Conservation (phyloP, 2,329 filamentous ascomycete genomes). For the Hypoxylon sp. region DNA sequence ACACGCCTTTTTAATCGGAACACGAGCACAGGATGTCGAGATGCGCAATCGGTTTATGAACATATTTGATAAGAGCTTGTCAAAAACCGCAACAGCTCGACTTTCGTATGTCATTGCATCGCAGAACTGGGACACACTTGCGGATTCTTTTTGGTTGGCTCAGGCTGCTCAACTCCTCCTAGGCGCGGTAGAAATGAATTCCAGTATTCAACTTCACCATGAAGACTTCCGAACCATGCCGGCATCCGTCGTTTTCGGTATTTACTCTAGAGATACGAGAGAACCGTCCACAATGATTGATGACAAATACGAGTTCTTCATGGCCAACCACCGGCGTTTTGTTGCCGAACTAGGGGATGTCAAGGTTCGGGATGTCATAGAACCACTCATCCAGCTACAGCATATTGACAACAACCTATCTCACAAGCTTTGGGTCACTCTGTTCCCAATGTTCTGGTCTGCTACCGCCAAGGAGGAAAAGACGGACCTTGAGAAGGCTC, state of each 20-base stretch:
- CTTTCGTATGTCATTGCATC: constrained; percentile 89
- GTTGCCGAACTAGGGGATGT: constrained; percentile 86
- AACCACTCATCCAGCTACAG: constrained; percentile 91
- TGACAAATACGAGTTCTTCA: constrained; percentile 83
- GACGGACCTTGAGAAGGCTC: constrained; percentile 87
- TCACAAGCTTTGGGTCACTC: constrained; percentile 88
- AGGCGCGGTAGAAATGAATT: constrained; percentile 88
- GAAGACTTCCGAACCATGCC: constrained; percentile 88
- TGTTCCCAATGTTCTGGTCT: constrained; percentile 96
- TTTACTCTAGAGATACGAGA: constrained; percentile 77
- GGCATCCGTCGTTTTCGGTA: constrained; percentile 78
- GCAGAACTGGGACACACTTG: constrained; percentile 97
- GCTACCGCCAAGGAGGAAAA: constrained; percentile 89
- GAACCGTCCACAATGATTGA: constrained; percentile 80
- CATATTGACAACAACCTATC: constrained; percentile 86
- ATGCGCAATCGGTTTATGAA: constrained; percentile 98
- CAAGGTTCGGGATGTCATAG: constrained; percentile 87
- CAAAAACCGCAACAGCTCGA: constrained; percentile 89
- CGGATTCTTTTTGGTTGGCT: constrained; percentile 95
- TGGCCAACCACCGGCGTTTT: constrained; percentile 85
- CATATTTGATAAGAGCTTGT: constrained; percentile 95
- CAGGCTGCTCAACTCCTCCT: constrained; percentile 95
- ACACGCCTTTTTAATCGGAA: constrained; percentile 97
- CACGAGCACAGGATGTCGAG: constrained; percentile 90
- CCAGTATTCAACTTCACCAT: constrained; percentile 79